phyloP scores from a whole-genome alignment of 164 flowering plant genomes.

The Stephania japonica region DNA sequence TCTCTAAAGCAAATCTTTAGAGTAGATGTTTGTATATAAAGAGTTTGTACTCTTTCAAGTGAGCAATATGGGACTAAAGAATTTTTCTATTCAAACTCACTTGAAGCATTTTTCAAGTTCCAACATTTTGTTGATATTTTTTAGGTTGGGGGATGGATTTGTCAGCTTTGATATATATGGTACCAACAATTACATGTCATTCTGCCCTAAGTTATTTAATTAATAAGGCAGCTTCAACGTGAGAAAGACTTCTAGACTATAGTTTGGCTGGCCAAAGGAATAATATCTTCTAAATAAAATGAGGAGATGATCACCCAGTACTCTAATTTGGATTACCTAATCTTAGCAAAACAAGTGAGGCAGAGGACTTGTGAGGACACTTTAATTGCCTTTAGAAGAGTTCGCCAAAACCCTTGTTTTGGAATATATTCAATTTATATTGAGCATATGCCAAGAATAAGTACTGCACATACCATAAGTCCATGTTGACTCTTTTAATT shows the following conservation, averaged over 20 bases:
- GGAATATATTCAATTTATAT: neutral
- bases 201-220: neutral
- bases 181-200: neutral
- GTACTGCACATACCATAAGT: slow-evolving; percentile 5
- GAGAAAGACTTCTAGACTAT: neutral
- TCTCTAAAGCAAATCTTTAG: too few species aligned
- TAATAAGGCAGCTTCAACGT: neutral
- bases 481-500: neutral
- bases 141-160: too few species aligned
- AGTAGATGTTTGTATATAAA: too few species aligned
- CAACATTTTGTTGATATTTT: too few species aligned
- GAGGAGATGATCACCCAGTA: neutral
- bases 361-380: neutral
- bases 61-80: too few species aligned
- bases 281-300: neutral
- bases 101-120: too few species aligned
- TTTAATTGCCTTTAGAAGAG: neutral
- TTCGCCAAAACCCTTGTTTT: neutral
- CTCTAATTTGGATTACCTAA: neutral
- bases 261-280: slow-evolving; percentile 3
- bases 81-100: too few species aligned
- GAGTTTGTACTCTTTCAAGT: too few species aligned
- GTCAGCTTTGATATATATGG: too few species aligned
- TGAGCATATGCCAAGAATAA: neutral
- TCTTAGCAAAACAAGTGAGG: neutral